Evolutionary conservation across 1,284 basidiomycete genomes (phyloP).

Genomic region (Cryptococcus maquisensis): DNA sequence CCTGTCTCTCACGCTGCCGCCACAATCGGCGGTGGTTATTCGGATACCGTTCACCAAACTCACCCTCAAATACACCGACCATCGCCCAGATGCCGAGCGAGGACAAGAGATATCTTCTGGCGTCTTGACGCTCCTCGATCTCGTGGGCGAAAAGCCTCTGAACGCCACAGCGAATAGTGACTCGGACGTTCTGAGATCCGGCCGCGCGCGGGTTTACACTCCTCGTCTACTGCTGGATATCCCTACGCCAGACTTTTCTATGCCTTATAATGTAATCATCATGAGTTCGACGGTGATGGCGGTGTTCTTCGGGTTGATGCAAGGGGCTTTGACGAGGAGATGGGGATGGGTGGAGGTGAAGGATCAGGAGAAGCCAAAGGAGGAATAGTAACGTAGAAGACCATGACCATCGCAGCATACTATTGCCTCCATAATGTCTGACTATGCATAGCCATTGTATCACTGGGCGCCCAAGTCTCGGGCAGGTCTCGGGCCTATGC

Average conservation of each 20-base stretch:
- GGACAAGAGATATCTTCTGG: conserved; percentile 89
- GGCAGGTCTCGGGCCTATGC: no score
- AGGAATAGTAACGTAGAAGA: no score
- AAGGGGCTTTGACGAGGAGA: conserved; percentile 78
- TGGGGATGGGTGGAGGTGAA: conserved; percentile 56
- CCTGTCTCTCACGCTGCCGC: conserved; percentile 64
- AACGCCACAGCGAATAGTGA: background rate
- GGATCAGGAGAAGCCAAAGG: background rate
- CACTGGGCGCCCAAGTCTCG: no score
- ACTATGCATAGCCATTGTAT: no score
- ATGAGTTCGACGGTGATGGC: conserved; percentile 87
- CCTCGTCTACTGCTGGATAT: conserved; percentile 77
- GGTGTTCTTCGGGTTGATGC: conserved; percentile 86
- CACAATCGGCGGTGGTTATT: conserved; percentile 61
- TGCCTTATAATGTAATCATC: conserved; percentile 99
- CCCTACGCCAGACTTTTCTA: conserved; percentile 95
- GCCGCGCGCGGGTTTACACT: conserved; percentile 63
- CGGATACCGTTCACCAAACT: conserved; percentile 74
- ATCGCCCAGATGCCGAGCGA: conserved; percentile 89
- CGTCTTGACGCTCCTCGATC: conserved; percentile 53
- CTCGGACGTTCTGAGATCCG: conserved; percentile 12
- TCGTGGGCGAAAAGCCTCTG: conserved; percentile 17
- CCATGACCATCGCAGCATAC: no score
- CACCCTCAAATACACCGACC: conserved; percentile 90
- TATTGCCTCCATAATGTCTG: no score